These are phyloP conservation scores for Stephania japonica DNA, from an alignment of 164 flowering plant species.

Conservation along the genomic window DNA sequence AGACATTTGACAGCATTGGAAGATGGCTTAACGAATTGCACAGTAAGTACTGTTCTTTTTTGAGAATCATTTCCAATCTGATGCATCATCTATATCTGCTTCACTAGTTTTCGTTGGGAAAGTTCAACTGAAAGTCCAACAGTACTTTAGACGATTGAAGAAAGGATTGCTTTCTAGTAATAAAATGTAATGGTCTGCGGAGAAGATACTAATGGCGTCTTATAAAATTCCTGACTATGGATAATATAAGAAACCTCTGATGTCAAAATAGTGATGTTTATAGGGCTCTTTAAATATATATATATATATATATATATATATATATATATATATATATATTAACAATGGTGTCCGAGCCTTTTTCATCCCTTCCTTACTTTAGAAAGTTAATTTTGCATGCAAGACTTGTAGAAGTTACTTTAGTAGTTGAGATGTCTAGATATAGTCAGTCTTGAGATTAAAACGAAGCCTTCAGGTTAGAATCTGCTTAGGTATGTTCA, in stretches of 20 bases:
- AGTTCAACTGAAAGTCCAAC: neutral
- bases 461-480: neutral
- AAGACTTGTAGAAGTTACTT: neutral
- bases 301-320: too few relatives aligned
- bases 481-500: neutral
- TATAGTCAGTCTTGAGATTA: neutral
- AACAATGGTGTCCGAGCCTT: too few relatives aligned
- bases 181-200: neutral
- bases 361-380: too few relatives aligned
- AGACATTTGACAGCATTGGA: slow-evolving; percentile 62
- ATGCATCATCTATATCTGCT: neutral
- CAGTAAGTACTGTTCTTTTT: slow-evolving; percentile 31
- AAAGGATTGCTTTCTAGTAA: neutral
- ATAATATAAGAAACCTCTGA: neutral
- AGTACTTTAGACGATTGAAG: neutral
- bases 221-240: neutral
- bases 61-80: neutral
- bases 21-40: slow-evolving; percentile 75
- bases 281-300: neutral
- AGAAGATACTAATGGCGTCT: too few relatives aligned
- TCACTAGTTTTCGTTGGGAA: neutral
- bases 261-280: neutral
- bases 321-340: too few relatives aligned
- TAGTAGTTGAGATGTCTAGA: neutral
- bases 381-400: too few relatives aligned